Evolutionary conservation across 176 grass and related monocot genomes (phyloP).

Genomic region (Ensete glaucum): DNA sequence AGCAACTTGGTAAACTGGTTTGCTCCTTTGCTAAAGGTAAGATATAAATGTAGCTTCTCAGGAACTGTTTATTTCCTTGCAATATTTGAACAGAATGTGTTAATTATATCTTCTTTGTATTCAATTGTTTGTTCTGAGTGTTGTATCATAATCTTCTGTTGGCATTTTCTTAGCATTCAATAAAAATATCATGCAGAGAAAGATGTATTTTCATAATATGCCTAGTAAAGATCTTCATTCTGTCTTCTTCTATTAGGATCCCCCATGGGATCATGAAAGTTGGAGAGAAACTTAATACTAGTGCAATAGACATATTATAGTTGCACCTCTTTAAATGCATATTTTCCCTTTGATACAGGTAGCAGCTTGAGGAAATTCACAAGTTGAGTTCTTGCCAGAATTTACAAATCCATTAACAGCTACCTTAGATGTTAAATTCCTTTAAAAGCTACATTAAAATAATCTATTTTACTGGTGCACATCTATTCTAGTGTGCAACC

Average conservation of each 20-base stretch:
- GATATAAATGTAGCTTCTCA: conserved; percentile 3
- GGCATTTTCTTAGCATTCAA: background rate
- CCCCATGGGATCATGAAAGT: background rate
- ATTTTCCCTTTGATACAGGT: background rate
- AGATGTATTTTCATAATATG: background rate
- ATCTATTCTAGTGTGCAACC: background rate
- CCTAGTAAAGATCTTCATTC: background rate
- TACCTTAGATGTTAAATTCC: background rate
- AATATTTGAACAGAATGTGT: too few species aligned
- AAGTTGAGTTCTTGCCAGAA: background rate
- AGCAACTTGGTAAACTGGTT: conserved; percentile 67
- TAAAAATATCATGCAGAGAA: background rate
- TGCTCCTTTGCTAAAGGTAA: conserved; percentile 66
- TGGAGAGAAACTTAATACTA: too few species aligned
- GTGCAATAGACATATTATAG: too few species aligned
- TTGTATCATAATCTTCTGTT: background rate
- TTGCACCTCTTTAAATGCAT: too few species aligned
- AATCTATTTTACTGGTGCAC: background rate
- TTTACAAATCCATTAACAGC: background rate
- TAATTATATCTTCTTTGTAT: background rate
- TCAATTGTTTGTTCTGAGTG: background rate
- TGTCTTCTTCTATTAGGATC: background rate
- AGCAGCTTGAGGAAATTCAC: background rate
- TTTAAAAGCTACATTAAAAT: background rate
- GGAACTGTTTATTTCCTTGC: background rate